Conservation (phyloP, 352 stramenopile genomes). For the Lagenidium giganteum region DNA sequence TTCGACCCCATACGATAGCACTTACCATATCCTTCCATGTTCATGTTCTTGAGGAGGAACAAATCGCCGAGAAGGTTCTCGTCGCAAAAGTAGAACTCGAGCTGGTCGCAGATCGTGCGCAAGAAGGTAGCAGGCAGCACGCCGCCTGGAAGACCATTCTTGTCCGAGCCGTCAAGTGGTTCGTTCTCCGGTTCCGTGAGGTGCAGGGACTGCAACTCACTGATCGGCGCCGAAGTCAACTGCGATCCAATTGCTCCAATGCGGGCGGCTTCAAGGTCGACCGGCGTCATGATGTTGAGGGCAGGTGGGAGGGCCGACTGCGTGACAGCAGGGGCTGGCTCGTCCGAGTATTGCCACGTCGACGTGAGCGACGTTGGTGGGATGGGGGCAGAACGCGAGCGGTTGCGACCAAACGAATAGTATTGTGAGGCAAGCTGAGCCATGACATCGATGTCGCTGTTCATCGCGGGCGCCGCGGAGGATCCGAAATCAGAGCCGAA, state of each 20-base stretch:
- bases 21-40: constrained; percentile 78
- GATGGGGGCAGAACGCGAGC: constrained; percentile 66
- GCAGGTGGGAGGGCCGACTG: constrained; percentile 34
- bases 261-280: constrained; percentile 23
- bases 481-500: constrained; percentile 13
- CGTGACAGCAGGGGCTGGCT: constrained; percentile 21
- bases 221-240: constrained; percentile 25
- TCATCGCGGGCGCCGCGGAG: constrained; percentile 16
- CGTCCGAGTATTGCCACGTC: constrained; percentile 53
- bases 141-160: constrained; percentile 15
- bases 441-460: constrained; percentile 72
- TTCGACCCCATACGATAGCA: not conserved
- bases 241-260: constrained; percentile 60
- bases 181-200: constrained; percentile 49
- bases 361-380: constrained; percentile 47
- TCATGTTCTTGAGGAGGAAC: constrained; percentile 88
- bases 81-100: constrained; percentile 88
- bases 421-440: constrained; percentile 79
- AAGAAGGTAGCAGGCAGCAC: constrained; percentile 76
- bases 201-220: constrained; percentile 45
- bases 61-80: constrained; percentile 83
- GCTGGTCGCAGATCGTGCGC: constrained; percentile 81
- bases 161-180: constrained; percentile 25
- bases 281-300: constrained; percentile 42
- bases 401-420: constrained; percentile 64